phyloP scores from a whole-genome alignment of 441 rosid species.

The Erysimum cheiri region DNA sequence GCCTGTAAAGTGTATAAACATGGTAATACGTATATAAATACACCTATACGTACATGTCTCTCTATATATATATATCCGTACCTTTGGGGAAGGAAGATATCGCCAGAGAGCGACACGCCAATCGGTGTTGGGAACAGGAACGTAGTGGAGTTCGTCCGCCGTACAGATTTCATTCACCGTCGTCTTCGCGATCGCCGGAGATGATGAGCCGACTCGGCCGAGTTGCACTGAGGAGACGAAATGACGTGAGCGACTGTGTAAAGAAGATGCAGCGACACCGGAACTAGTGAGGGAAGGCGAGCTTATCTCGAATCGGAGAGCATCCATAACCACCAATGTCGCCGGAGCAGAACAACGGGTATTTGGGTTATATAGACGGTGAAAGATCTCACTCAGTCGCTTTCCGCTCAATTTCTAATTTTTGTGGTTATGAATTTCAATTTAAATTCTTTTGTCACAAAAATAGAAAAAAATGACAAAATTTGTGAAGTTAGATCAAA shows the following conservation, averaged over 20 bases:
- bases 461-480: not conserved
- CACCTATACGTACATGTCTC: not conserved
- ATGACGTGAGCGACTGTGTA: slow-evolving; percentile 14
- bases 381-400: slow-evolving; percentile 13
- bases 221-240: slow-evolving; percentile 28
- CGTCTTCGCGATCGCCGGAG: slow-evolving; percentile 19
- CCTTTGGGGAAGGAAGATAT: slow-evolving; percentile 62
- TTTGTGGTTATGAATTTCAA: slow-evolving; percentile 30
- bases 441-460: slow-evolving; percentile 23
- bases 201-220: slow-evolving; percentile 27
- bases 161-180: slow-evolving; percentile 30
- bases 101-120: slow-evolving; percentile 81
- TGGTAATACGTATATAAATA: not conserved
- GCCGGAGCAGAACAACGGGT: slow-evolving; percentile 25
- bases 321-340: slow-evolving; percentile 36
- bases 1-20: slow-evolving; percentile 42
- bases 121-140: slow-evolving; percentile 56
- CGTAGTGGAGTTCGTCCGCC: slow-evolving; percentile 57
- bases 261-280: slow-evolving; percentile 3
- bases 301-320: slow-evolving; percentile 31
- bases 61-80: not conserved
- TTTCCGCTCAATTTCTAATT: not conserved
- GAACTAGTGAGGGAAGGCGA: slow-evolving; percentile 28
- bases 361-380: slow-evolving; percentile 27
- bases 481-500: slow-evolving; percentile 3